These are phyloP conservation scores for Boechera stricta DNA, from an alignment of 345 rosid species.

Conservation along the genomic window DNA sequence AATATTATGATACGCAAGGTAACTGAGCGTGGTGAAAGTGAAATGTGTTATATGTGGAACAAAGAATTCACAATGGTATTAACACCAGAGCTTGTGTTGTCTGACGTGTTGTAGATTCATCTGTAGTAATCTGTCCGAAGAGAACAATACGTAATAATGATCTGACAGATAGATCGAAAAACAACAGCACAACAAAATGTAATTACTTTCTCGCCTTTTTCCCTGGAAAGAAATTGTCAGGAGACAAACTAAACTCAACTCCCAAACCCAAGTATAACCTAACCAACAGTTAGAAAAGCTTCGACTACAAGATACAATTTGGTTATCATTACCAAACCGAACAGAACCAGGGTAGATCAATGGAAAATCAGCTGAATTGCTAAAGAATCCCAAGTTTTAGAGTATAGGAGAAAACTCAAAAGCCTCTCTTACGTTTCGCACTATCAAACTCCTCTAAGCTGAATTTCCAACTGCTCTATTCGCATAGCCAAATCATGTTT, in stretches of 20 bases:
- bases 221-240: background rate
- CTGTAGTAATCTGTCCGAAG: background rate
- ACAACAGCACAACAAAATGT: slow-evolving; percentile 2
- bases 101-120: background rate
- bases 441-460: slow-evolving; percentile 55
- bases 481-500: slow-evolving; percentile 85
- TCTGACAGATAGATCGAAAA: background rate
- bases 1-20: background rate
- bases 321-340: background rate
- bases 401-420: background rate
- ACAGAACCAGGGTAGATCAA: background rate
- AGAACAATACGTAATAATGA: background rate
- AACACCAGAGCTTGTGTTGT: background rate
- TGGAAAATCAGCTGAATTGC: background rate
- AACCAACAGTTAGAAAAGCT: slow-evolving; percentile 6
- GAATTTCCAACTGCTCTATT: slow-evolving; percentile 79
- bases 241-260: background rate
- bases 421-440: slow-evolving; percentile 4
- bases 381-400: background rate
- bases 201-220: background rate
- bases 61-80: background rate
- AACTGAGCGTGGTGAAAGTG: background rate
- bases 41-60: background rate
- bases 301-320: background rate
- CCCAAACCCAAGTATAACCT: slow-evolving; percentile 1